These are phyloP conservation scores for Epichloe aotearoae DNA, from an alignment of 2,329 filamentous ascomycete genomes.

Conservation along the genomic window DNA sequence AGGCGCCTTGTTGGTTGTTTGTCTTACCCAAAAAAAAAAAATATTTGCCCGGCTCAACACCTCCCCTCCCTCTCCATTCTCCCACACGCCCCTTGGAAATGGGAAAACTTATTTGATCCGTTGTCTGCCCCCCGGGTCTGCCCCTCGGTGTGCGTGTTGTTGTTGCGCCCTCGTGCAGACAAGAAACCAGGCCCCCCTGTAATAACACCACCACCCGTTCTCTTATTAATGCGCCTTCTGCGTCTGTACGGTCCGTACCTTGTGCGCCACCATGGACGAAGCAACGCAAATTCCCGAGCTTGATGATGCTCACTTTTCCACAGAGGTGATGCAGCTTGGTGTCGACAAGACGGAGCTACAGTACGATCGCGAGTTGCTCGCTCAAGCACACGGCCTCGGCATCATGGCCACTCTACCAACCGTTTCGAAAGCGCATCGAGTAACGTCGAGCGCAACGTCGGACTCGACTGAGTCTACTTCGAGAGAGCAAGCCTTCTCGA, in stretches of 20 bases:
- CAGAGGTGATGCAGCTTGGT: slow-evolving; percentile 25
- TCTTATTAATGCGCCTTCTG: not conserved
- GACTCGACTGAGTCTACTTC: slow-evolving; percentile 25
- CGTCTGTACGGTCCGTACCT: too few species aligned
- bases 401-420: slow-evolving; percentile 16
- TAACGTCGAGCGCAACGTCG: slow-evolving; percentile 28
- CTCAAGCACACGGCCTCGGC: slow-evolving; percentile 22
- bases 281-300: slow-evolving; percentile 22
- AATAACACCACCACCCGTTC: not conserved
- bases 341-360: slow-evolving; percentile 23
- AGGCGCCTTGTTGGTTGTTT: too few species aligned
- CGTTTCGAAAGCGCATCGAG: slow-evolving; percentile 18
- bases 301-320: slow-evolving; percentile 24
- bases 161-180: not conserved
- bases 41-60: not conserved
- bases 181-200: not conserved
- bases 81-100: not conserved
- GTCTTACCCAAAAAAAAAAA: too few species aligned
- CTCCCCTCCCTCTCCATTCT: not conserved
- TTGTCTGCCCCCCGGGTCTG: not conserved
- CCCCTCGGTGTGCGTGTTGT: not conserved
- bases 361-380: slow-evolving; percentile 24
- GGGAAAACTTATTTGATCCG: slow-evolving; percentile 2
- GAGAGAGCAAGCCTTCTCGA: slow-evolving; percentile 32
- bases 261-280: slow-evolving; percentile 4